A percentile compares a stretch with the other conserved stretches of the same genome.
phyloP scores from a whole-genome alignment of 2,329 filamentous ascomycete genomes.

The Diplodia sapinea region DNA sequence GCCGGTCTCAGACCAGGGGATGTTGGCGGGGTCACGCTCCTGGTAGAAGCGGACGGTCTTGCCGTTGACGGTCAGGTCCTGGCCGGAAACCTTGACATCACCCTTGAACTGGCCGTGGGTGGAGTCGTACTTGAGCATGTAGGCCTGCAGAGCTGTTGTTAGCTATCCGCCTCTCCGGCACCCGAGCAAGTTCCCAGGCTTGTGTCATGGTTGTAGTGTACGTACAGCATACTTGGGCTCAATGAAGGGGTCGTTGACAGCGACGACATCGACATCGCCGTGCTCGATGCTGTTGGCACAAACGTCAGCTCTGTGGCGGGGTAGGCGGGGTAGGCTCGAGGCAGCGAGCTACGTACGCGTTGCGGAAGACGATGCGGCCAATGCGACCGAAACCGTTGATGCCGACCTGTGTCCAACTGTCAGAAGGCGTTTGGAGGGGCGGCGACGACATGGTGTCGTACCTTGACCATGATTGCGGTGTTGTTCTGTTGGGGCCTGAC shows the following conservation, averaged over 20 bases:
- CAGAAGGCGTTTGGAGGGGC: conserved; percentile 32
- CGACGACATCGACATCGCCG: conserved; percentile 86
- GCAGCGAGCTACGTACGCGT: conserved; percentile 67
- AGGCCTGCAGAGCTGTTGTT: conserved; percentile 67
- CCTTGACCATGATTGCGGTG: conserved; percentile 54
- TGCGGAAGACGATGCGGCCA: conserved; percentile 98
- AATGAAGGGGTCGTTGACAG: conserved; percentile 99
- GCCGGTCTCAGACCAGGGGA: conserved; percentile 87
- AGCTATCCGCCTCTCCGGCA: conserved; percentile 35
- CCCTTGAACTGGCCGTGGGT: conserved; percentile 98
- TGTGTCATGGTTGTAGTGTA: conserved; percentile 40
- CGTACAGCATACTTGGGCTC: conserved; percentile 95
- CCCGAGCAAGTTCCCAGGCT: conserved; percentile 5
- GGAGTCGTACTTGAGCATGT: conserved; percentile 99
- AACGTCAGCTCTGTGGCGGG: conserved; percentile 21
- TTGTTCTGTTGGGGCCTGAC: conserved; percentile 21
- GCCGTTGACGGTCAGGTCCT: conserved; percentile 85
- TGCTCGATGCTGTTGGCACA: conserved; percentile 70
- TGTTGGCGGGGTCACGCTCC: conserved; percentile 86
- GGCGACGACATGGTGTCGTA: conserved; percentile 40
- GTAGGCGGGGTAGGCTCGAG: conserved; percentile 19
- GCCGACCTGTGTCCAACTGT: conserved; percentile 71
- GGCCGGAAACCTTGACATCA: conserved; percentile 74
- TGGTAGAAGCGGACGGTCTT: conserved; percentile 95
- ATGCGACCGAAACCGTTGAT: conserved; percentile 99